phyloP scores from a whole-genome alignment of 2,329 filamentous ascomycete species.

The Claviceps purpurea region DNA sequence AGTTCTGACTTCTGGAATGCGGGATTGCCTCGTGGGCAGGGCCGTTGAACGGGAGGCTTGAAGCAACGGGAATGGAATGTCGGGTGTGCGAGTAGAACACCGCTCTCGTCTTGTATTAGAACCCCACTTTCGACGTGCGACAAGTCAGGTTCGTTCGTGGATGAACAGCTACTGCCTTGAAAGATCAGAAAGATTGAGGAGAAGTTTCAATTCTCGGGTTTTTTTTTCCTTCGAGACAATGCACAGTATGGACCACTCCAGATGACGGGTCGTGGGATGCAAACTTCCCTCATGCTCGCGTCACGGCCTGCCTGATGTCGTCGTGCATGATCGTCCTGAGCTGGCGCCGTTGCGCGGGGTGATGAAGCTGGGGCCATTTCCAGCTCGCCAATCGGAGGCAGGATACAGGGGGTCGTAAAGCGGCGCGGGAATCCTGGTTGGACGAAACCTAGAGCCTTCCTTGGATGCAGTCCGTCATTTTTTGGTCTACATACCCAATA shows the following conservation, averaged over 20 bases:
- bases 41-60: neutral
- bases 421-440: too few relatives aligned
- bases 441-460: too few relatives aligned
- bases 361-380: slow-evolving; percentile 4
- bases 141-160: neutral
- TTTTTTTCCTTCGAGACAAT: too few relatives aligned
- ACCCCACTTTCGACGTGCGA: neutral
- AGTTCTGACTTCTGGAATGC: neutral
- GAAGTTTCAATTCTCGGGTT: neutral
- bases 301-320: neutral
- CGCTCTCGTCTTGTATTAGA: neutral
- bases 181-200: neutral
- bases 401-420: neutral
- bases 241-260: neutral
- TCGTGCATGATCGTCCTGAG: neutral
- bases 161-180: neutral
- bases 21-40: neutral
- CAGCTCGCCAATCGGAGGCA: neutral
- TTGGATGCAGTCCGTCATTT: too few relatives aligned
- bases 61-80: neutral
- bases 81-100: neutral
- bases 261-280: neutral
- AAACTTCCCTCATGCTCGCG: neutral
- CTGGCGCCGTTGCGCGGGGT: slow-evolving; percentile 11
- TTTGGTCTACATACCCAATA: too few relatives aligned